These are phyloP conservation scores for Drechslerella coelobrocha DNA, from an alignment of 2,329 filamentous ascomycete genomes.

Conservation along the genomic window DNA sequence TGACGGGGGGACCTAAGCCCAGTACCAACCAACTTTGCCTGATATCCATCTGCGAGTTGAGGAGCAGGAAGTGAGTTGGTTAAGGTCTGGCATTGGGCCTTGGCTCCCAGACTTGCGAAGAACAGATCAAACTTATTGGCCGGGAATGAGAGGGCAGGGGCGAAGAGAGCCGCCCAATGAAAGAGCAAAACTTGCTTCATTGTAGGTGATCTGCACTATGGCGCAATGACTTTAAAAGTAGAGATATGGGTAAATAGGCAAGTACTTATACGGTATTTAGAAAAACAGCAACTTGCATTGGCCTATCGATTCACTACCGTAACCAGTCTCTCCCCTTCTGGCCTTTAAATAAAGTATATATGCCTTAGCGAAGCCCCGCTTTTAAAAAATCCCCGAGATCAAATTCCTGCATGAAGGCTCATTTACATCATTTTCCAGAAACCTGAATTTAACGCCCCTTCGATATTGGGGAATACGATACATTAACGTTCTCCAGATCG, in stretches of 20 bases:
- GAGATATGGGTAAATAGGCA: not conserved
- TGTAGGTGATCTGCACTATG: not conserved
- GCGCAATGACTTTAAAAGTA: too few species aligned
- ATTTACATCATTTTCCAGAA: too few species aligned
- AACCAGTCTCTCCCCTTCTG: too few species aligned
- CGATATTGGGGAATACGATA: too few species aligned
- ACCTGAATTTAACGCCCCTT: too few species aligned
- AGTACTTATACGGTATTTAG: not conserved
- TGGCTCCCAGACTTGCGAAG: not conserved
- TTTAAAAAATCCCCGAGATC: too few species aligned
- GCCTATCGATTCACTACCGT: too few species aligned
- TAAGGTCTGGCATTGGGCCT: constrained; percentile 11
- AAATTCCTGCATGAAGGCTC: too few species aligned
- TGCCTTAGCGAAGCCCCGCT: too few species aligned
- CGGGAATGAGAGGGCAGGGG: constrained; percentile 12
- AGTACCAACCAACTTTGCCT: constrained; percentile 60
- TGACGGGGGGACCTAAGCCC: constrained; percentile 60
- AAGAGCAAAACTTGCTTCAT: constrained; percentile 9
- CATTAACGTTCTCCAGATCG: not conserved
- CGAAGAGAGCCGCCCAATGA: constrained; percentile 21
- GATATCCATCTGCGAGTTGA: constrained; percentile 58
- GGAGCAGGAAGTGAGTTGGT: constrained; percentile 15
- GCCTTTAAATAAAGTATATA: too few species aligned
- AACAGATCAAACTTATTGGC: not conserved
- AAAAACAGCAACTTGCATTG: too few species aligned